Conservation (phyloP, 208 protist genomes). For the Lotmaria passim region DNA sequence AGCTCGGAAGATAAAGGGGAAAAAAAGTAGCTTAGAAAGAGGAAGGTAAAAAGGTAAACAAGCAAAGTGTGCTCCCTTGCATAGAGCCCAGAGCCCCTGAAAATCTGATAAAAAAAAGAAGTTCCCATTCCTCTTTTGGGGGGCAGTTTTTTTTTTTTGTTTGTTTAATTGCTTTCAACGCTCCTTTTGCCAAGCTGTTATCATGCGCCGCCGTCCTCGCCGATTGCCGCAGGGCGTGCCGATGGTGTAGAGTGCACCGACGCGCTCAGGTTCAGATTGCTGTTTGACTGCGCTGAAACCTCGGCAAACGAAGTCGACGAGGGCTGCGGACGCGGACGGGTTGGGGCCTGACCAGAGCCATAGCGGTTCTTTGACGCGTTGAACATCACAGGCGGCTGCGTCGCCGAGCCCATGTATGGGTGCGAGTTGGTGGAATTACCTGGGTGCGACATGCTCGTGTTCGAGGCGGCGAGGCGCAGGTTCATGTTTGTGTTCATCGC, state of each 20-base stretch:
- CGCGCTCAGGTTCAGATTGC: slow-evolving; percentile 1
- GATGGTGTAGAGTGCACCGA: slow-evolving; percentile 5
- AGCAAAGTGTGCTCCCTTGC: slow-evolving; percentile 22
- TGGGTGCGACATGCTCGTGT: slow-evolving; percentile 8
- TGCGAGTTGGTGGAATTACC: slow-evolving; percentile 25
- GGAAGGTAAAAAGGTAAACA: not conserved
- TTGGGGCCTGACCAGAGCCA: not conserved
- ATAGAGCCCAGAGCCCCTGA: too few relatives aligned
- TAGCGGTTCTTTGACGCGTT: slow-evolving; percentile 21
- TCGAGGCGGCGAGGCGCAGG: slow-evolving; percentile 22
- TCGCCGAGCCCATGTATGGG: slow-evolving; percentile 7
- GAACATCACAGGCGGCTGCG: not conserved
- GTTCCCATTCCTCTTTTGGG: not conserved
- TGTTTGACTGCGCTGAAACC: not conserved
- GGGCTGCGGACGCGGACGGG: slow-evolving; percentile 7
- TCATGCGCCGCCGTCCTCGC: not conserved
- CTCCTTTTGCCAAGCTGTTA: not conserved
- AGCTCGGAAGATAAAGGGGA: slow-evolving; percentile 2
- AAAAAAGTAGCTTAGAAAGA: slow-evolving; percentile 13
- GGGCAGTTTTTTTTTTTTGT: too few relatives aligned
- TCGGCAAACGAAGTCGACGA: slow-evolving; percentile 12
- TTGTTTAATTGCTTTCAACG: too few relatives aligned
- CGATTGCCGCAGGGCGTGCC: not conserved
- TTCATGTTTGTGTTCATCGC: slow-evolving; percentile 5
- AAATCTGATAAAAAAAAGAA: slow-evolving; percentile 7